Evolutionary conservation across 2,329 filamentous ascomycete genomes (phyloP), one percentile per base, ranked within the genome.

Genomic region (Penicillium olsonii): DNA sequence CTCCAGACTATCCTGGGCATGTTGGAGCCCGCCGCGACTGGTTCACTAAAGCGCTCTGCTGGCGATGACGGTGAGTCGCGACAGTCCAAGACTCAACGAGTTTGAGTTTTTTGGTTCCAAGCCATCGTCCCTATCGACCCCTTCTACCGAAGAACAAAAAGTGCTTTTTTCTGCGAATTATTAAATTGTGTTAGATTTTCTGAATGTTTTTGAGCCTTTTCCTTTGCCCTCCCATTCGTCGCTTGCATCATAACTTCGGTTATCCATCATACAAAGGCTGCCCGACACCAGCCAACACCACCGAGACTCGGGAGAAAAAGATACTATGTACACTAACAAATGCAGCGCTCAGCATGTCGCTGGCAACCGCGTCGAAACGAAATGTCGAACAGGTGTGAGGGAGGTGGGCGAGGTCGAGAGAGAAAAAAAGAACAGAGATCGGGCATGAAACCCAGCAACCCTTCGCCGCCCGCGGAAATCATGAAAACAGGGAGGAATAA

Each of bases 1-100:
- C 64, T 91, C 19, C 70, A 76, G 47, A 77, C 83, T 61, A 75
- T 84, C 1, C 75, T 80, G 50, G 57, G 53, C 40, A 69, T 67
- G 55, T 65, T 76, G 27, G 57, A 64, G 42, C 50, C 60, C 42
- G 52, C 64, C 26, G 49, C 50, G 14, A 49, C 46, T 6, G 56
- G 52, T 14, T 61, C 63, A 11, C 42, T 62, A 22, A 73, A 74
- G 51, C 63, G 70, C 35, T 52, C 58, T 38, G 62, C 62, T 31
- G 56, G 54, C 35, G 61, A 59, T 34, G 35, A 35, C 35, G 55
- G 57, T 42, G 58, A 62, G 15, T 58, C 55, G 22, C 65, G 67
- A 55, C 65, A 57, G 50, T 51, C 49, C 8, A 71, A 70, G 49
- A 35, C 56, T 9, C 57, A 56, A 37, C 63, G 59, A 26, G 52